Percentiles rank a stretch among this genome's conserved stretches.
phyloP scores from a whole-genome alignment of 495 filamentous ascomycete genomes.

The Halenospora varia region DNA sequence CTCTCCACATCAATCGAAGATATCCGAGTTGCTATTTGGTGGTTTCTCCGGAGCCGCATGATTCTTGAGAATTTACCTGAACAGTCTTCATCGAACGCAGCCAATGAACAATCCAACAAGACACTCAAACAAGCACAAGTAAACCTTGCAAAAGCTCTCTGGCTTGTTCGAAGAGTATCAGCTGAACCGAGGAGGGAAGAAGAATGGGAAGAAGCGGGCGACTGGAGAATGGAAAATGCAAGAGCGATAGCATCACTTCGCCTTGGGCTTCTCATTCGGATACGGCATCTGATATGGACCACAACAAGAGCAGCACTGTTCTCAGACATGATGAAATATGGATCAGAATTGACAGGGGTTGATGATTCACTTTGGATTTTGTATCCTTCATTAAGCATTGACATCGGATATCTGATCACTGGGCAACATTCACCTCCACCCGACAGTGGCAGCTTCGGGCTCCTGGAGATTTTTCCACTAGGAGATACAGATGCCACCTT shows the following conservation, averaged over 20 bases:
- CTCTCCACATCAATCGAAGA: slow-evolving; percentile 41
- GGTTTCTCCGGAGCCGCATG: slow-evolving; percentile 74
- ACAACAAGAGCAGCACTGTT: slow-evolving; percentile 75
- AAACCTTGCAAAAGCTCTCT: slow-evolving; percentile 74
- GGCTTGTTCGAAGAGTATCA: slow-evolving; percentile 60
- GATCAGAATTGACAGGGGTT: slow-evolving; percentile 57
- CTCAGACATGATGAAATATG: slow-evolving; percentile 49
- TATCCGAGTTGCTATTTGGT: slow-evolving; percentile 72
- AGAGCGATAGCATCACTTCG: slow-evolving; percentile 46
- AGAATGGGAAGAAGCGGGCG: slow-evolving; percentile 32
- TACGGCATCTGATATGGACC: slow-evolving; percentile 66
- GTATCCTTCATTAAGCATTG: slow-evolving; percentile 28
- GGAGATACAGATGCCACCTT: slow-evolving; percentile 65
- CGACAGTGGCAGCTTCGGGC: slow-evolving; percentile 30
- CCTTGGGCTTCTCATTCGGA: slow-evolving; percentile 49
- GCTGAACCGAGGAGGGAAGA: slow-evolving; percentile 31
- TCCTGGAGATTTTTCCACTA: slow-evolving; percentile 64
- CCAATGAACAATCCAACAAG: slow-evolving; percentile 38
- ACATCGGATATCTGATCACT: neutral
- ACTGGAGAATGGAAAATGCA: slow-evolving; percentile 12
- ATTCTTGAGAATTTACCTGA: slow-evolving; percentile 64
- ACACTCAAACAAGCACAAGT: slow-evolving; percentile 62
- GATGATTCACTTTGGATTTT: slow-evolving; percentile 73
- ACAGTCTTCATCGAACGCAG: slow-evolving; percentile 34
- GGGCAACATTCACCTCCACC: slow-evolving; percentile 14